Base-by-base conservation (phyloP, 2,329 filamentous ascomycete genomes). In the Diplodia seriata region DNA sequence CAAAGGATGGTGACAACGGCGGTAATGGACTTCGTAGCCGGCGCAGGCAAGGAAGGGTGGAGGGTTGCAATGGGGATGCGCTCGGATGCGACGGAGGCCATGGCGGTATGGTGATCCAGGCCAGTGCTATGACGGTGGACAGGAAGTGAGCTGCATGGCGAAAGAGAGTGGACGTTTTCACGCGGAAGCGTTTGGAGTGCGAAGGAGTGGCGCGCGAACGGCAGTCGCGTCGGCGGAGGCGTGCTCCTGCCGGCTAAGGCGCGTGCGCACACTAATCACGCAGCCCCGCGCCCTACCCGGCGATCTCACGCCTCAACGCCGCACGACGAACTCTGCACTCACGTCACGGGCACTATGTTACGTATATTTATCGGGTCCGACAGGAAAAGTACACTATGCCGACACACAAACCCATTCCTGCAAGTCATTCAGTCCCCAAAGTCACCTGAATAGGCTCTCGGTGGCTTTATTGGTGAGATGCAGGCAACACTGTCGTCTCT, bases 1-100 rank as follows among this genome's bases (percentile, higher is more conserved):
- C 94, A 98, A 68, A 92, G 89, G 43, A 98, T 87, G 9, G 93
- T 94, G 26, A 97, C 87, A 18, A 91, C 84, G 49, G 91, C 93
- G 68, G 87, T 85, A 38, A 97, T 76, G 23, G 76, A 73, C 71
- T 76, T 76, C 20, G 75, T 74, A 23, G 76, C 73, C 65, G 71
- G 72, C 15, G 69, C 71, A 33, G 74, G 69, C 20, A 77, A 74
- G 66, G 74, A 70, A 50, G 77, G 78, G 40, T 68, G 69, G 67
- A 79, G 73, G 69, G 75, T 72, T 12, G 77, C 71, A 40, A 80
- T 79, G 33, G 72, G 72, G 36, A 74, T 61, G 18, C 67, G 70
- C 57, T 76, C 62, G 50, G 36, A 33, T 33, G 33, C 49, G 62
- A 55, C 33, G 50, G 50, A 40, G 18, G 62, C 50, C 62, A 65